A percentile compares a stretch with the other conserved stretches of the same genome.
Evolutionary conservation across 2,329 filamentous ascomycete species (phyloP).

Genomic region (Eurotiales sp.): DNA sequence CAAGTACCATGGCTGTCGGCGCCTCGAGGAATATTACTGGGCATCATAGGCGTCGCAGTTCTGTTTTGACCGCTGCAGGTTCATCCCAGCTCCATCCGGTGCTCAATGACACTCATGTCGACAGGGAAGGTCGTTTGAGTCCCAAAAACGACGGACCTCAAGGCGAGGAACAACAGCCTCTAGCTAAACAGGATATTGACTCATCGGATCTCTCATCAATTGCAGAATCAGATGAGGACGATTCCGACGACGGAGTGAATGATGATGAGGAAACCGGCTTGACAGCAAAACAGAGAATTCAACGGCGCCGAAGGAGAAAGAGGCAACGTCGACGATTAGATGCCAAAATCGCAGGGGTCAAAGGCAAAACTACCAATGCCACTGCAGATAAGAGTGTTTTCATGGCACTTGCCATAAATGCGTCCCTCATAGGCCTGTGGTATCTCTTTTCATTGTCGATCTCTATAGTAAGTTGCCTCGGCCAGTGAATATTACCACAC

Average conservation of each 20-base stretch:
- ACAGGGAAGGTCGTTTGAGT: slow-evolving; percentile 20
- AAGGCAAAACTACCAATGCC: slow-evolving; percentile 64
- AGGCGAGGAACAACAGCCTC: slow-evolving; percentile 33
- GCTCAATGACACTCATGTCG: slow-evolving; percentile 33
- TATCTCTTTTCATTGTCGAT: slow-evolving; percentile 90
- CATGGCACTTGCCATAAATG: slow-evolving; percentile 67
- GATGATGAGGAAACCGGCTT: slow-evolving; percentile 90
- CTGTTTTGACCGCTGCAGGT: slow-evolving; percentile 38
- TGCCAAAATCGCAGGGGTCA: slow-evolving; percentile 61
- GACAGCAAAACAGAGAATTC: slow-evolving; percentile 64
- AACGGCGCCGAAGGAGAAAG: slow-evolving; percentile 63
- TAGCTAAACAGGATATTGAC: slow-evolving; percentile 33
- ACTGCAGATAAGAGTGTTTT: slow-evolving; percentile 70
- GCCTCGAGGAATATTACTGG: slow-evolving; percentile 23
- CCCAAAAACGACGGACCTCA: slow-evolving; percentile 22
- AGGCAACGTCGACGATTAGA: slow-evolving; percentile 66
- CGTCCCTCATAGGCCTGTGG: slow-evolving; percentile 80
- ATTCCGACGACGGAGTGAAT: slow-evolving; percentile 68
- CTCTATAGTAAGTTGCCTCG: slow-evolving; percentile 66
- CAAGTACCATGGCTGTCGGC: slow-evolving; percentile 30
- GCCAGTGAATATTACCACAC: background rate
- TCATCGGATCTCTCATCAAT: slow-evolving; percentile 40
- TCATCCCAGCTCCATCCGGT: slow-evolving; percentile 44
- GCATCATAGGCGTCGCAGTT: slow-evolving; percentile 39
- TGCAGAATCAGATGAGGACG: slow-evolving; percentile 50